Evolutionary conservation across 139 green algal genomes (phyloP), one percentile per base, ranked within the genome.

Genomic region (Spirogloea muscicola): DNA sequence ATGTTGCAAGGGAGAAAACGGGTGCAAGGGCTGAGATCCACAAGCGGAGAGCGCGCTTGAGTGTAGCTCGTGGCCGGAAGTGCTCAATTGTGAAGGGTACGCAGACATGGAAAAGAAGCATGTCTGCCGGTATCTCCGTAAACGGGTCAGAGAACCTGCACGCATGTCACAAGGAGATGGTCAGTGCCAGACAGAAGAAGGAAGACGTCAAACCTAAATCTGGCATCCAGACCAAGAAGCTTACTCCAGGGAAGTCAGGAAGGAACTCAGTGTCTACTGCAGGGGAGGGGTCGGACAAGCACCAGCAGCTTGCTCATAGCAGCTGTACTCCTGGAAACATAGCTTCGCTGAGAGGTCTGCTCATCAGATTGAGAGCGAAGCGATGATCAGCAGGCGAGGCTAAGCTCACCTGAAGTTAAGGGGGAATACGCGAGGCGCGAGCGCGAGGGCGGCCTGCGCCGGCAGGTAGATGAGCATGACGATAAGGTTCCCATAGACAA

Each of bases 381-480:
- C n/a, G n/a, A n/a, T n/a, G n/a, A 10, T 62, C 52, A 7, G 38
- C 9, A 9, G 38, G 52, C 52, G n/a, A n/a, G n/a, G n/a, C n/a
- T n/a, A 25, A 10, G 33, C 49, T 31, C 1, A 74, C 65, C 68
- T 73, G 36, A 79, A 44, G n/a, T 83, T 77, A 38, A 84, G 41
- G 0, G 77, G 77, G 43, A 84, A 84, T 18, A 76, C 38, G 21
- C 0, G 38, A 2, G 77, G 77, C 0, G 62, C 38, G n/a, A 83
- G n/a, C 18, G 48, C 39, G n/a, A 78, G n/a, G 4, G 65, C 62
- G 2, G 59, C 39, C 29, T 38, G 52, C 3, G 82, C 37, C 18
- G 79, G 79, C n/a, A 79, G 1, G 52, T 73, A 85, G 18, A 85
- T 41, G 18, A 84, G 51, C 40, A 85, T 27, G 58, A 85, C 76